phyloP scores from a whole-genome alignment of 768 basidiomycete genomes.

The Tylopilus plumbeoviolaceoides region DNA sequence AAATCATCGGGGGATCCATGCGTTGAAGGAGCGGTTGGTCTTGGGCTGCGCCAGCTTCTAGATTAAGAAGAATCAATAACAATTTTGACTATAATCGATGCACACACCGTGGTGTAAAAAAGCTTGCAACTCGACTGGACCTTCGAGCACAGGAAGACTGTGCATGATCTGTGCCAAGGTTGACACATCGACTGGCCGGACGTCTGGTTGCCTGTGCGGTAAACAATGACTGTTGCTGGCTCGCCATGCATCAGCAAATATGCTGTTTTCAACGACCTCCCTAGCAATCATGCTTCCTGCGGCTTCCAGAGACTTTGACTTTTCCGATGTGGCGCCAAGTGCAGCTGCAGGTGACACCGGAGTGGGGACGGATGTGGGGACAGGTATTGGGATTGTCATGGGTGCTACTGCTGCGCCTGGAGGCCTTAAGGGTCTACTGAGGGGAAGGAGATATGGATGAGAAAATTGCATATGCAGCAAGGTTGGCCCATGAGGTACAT shows the following conservation, averaged over 20 bases:
- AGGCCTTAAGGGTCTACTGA: conserved; percentile 57
- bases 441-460: conserved; percentile 57
- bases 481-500: conserved; percentile 66
- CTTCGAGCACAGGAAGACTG: conserved; percentile 35
- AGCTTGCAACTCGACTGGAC: conserved; percentile 39
- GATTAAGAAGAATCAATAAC: background rate
- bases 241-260: conserved; percentile 68
- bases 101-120: conserved; percentile 41
- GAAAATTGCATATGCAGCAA: conserved; percentile 67
- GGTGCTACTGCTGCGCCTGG: conserved; percentile 51
- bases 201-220: conserved; percentile 25
- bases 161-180: conserved; percentile 37
- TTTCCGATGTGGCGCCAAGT: conserved; percentile 60
- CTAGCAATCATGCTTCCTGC: conserved; percentile 57
- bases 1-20: conserved; percentile 54
- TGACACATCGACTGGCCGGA: conserved; percentile 60
- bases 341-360: conserved; percentile 80
- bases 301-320: conserved; percentile 63
- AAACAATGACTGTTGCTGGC: conserved; percentile 30
- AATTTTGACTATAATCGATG: background rate
- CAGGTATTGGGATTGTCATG: conserved; percentile 38
- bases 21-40: conserved; percentile 21
- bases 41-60: conserved; percentile 1
- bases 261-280: conserved; percentile 70
- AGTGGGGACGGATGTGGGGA: conserved; percentile 63